Evolutionary conservation across 2,329 filamentous ascomycete genomes (phyloP), one percentile per base, ranked within the genome.

Genomic region (Fusarium devonianum): DNA sequence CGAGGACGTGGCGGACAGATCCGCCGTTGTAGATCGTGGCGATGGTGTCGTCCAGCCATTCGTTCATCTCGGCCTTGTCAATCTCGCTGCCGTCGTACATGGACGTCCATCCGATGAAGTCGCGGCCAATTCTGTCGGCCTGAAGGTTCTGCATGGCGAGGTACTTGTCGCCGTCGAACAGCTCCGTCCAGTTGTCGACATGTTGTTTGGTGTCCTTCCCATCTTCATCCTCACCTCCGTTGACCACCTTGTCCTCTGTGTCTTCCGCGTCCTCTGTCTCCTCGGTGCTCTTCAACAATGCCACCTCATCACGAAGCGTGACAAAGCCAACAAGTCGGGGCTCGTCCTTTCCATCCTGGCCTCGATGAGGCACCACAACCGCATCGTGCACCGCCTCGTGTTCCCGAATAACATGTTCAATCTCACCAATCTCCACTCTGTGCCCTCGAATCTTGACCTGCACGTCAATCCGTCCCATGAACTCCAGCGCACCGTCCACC

Each of bases 391-490:
- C 37, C 21, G 25, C 11, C 7, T n/a, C 7, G 21, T 22, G 25
- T 7, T 26, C 8, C 8, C n/a, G 28, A 14, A 42, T 7, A 9
- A 41, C 45, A 13, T 37, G 38, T 14, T 70, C 67, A 3, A 70
- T 59, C 23, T 71, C 68, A 0, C 45, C 59, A 2, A 64, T 41
- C 41, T 71, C 69, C 18, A 71, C 39, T 3, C 69, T 63, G 7
- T 70, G 60, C 8, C 68, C 67, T 14, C 66, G 60, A 8, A 71
- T 53, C 45, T 70, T 70, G 37, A 68, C 49, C 32, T 69, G 66
- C 11, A 45, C 39, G n/a, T 70, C 67, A 2, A 64, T 60, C 10
- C 68, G 63, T 1, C 64, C 64, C 2, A 69, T 48, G 37, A 67
- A 68, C 29, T 67, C 66, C 2, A 70, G 23, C 2, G 53, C 30